Percentiles rank a stretch among this genome's conserved stretches.
These are phyloP conservation scores for Carpinus fangiana DNA, from an alignment of 306 rosid species.

Conservation along the genomic window DNA sequence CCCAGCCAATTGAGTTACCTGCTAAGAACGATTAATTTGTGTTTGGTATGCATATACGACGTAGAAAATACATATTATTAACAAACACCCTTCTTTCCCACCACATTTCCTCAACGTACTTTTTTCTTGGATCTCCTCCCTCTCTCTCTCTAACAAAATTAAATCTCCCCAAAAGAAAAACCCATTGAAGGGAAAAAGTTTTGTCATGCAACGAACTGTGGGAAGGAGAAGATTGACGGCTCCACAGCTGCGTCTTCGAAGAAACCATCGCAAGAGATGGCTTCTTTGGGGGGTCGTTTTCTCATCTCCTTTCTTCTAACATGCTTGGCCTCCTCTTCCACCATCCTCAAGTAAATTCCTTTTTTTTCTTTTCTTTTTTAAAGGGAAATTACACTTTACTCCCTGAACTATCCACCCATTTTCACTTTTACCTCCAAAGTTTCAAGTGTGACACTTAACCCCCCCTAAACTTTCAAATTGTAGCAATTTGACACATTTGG, in stretches of 20 bases:
- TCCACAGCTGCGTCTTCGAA: constrained; percentile 23
- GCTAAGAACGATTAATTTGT: no score
- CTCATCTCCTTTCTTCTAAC: constrained; percentile 35
- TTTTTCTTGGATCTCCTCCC: background rate
- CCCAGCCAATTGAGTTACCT: no score
- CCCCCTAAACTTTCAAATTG: no score
- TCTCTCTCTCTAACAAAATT: constrained; percentile 14
- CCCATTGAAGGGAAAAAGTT: constrained; percentile 10
- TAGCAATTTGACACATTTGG: no score
- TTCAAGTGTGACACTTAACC: no score
- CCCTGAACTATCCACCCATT: no score
- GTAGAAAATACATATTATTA: no score
- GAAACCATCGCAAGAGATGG: constrained; percentile 37
- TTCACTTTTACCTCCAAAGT: no score
- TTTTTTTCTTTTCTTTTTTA: background rate
- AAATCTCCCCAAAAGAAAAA: background rate
- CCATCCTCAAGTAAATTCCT: constrained; percentile 51
- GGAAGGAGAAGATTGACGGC: constrained; percentile 38
- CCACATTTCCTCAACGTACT: constrained; percentile 28
- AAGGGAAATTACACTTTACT: no score
- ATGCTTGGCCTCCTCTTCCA: constrained; percentile 46
- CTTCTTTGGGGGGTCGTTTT: constrained; percentile 33
- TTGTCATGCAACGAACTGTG: constrained; percentile 25
- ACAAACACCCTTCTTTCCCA: no score
- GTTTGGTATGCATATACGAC: no score